Evolutionary conservation across 441 rosid genomes (phyloP).

Genomic region (Flueggea neowawraea): DNA sequence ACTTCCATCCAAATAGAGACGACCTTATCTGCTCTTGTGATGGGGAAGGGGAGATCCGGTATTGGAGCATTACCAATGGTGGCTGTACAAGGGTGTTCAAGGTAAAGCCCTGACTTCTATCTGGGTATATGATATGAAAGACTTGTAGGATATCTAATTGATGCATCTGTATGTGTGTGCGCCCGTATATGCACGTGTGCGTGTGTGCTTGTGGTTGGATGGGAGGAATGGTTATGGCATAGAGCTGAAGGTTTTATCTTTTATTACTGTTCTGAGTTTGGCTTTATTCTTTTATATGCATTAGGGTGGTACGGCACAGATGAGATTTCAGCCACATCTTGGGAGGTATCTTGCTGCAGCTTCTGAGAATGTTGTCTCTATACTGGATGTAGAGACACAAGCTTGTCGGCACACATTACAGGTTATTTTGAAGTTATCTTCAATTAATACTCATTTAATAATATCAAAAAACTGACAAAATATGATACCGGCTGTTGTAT

Average conservation of each 20-base stretch:
- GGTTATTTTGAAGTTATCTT: slow-evolving; percentile 34
- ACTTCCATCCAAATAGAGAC: slow-evolving; percentile 87
- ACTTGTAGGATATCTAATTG: neutral
- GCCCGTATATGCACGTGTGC: too few species aligned
- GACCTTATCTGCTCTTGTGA: slow-evolving; percentile 96
- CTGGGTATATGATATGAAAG: slow-evolving; percentile 1
- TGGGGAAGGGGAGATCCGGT: slow-evolving; percentile 79
- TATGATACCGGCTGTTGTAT: neutral
- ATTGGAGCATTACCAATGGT: slow-evolving; percentile 90
- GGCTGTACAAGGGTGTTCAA: slow-evolving; percentile 71
- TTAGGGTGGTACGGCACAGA: slow-evolving; percentile 80
- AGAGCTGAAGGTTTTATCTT: too few species aligned
- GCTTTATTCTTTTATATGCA: slow-evolving; percentile 1
- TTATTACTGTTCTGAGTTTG: neutral
- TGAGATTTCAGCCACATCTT: slow-evolving; percentile 87
- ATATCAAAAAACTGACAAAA: neutral
- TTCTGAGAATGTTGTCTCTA: slow-evolving; percentile 74
- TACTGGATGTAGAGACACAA: slow-evolving; percentile 85
- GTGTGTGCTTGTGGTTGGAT: neutral
- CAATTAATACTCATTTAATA: neutral
- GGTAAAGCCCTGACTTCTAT: slow-evolving; percentile 36
- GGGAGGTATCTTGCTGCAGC: slow-evolving; percentile 96
- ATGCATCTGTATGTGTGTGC: too few species aligned
- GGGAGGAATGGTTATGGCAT: too few species aligned
- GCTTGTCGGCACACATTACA: slow-evolving; percentile 70